Evolutionary conservation across 345 rosid species (phyloP).

Genomic region (Clarkia xantiana): DNA sequence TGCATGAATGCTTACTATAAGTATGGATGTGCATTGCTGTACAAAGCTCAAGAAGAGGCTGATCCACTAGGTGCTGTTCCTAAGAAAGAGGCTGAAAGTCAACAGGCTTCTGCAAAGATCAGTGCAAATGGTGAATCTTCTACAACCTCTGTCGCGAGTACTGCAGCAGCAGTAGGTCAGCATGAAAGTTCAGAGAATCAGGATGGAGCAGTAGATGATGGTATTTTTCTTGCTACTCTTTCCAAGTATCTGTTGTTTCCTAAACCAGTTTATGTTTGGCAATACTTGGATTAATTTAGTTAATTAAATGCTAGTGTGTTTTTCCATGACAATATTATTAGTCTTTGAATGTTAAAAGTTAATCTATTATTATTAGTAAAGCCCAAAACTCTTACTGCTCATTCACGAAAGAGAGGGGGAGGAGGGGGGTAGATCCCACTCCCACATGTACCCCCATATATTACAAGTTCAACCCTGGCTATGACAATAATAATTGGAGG

Average conservation of each 20-base stretch:
- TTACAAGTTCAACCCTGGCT: too few relatives aligned
- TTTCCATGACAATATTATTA: too few relatives aligned
- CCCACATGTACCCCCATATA: too few relatives aligned
- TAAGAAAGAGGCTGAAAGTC: slow-evolving; percentile 40
- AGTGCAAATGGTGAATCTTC: slow-evolving; percentile 30
- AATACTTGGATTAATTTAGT: too few relatives aligned
- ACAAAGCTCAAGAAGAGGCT: slow-evolving; percentile 85
- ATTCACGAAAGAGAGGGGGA: too few relatives aligned
- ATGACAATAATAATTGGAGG: too few relatives aligned
- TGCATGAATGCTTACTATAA: slow-evolving; percentile 59
- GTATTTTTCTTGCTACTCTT: slow-evolving; percentile 12
- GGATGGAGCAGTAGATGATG: slow-evolving; percentile 27
- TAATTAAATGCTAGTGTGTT: too few relatives aligned
- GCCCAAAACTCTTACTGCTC: too few relatives aligned
- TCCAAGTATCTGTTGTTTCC: not conserved
- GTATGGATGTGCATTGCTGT: slow-evolving; percentile 67
- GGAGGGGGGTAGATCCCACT: too few relatives aligned
- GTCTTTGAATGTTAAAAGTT: too few relatives aligned
- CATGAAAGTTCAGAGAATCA: not conserved
- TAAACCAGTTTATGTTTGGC: too few relatives aligned
- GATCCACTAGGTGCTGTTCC: slow-evolving; percentile 74
- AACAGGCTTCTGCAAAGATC: slow-evolving; percentile 24
- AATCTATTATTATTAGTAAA: too few relatives aligned
- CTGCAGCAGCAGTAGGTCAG: slow-evolving; percentile 7
- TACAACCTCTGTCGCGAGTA: slow-evolving; percentile 32